Percentiles rank a stretch among this genome's conserved stretches.
Conservation (phyloP, 805 yeast species). For the Maudiozyma bulderi region DNA sequence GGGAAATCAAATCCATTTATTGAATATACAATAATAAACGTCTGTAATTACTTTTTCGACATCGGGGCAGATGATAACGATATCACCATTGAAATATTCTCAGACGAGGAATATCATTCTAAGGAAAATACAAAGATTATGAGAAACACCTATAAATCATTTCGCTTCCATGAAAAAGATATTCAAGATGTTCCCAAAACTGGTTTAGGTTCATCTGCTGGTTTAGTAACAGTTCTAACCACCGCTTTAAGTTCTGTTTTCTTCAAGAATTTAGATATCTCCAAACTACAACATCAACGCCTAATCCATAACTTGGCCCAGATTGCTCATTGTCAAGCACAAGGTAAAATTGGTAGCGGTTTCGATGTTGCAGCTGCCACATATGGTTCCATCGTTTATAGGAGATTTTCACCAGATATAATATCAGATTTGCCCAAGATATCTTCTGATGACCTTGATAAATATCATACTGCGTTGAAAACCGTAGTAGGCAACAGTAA, state of each 20-base stretch:
- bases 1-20: conserved; percentile 60
- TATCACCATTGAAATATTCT: conserved; percentile 51
- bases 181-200: conserved; percentile 80
- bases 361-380: conserved; percentile 96
- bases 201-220: conserved; percentile 94
- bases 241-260: conserved; percentile 54
- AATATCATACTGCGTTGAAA: conserved; percentile 27
- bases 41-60: conserved; percentile 43
- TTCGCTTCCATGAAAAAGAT: conserved; percentile 48
- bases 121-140: conserved; percentile 39
- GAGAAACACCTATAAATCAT: conserved; percentile 33
- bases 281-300: conserved; percentile 15
- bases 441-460: conserved; percentile 6
- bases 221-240: conserved; percentile 71
- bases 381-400: conserved; percentile 77
- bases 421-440: conserved; percentile 31
- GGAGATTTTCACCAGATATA: conserved; percentile 56
- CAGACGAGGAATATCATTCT: conserved; percentile 87
- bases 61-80: conserved; percentile 20
- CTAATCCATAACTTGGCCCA: conserved; percentile 80
- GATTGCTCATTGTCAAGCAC: conserved; percentile 86
- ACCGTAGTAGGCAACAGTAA: conserved; percentile 33
- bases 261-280: conserved; percentile 26
- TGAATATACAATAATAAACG: conserved; percentile 48
- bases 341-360: conserved; percentile 92